Conservation (phyloP, 108 stramenopile species). For the Skeletonema grethae region DNA sequence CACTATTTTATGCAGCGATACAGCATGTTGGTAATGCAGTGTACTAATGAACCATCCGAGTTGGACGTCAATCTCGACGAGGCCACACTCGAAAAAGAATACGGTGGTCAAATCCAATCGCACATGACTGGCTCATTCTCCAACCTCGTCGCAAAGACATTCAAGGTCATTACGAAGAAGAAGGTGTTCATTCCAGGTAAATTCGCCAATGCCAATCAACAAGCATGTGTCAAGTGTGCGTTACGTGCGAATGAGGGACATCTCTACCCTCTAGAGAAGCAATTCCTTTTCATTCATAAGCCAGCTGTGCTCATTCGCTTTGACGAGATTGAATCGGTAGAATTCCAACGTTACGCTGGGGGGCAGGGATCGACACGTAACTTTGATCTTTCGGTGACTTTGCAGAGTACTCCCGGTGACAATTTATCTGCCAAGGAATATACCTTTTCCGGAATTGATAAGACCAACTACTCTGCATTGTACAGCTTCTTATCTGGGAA, state of each 20-base stretch:
- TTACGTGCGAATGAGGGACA: slow-evolving; percentile 94
- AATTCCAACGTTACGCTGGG: slow-evolving; percentile 95
- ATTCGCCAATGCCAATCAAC: slow-evolving; percentile 87
- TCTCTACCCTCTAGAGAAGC: slow-evolving; percentile 97
- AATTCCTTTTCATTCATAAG: slow-evolving; percentile 99
- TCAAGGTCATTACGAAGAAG: slow-evolving; percentile 96
- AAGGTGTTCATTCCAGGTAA: slow-evolving; percentile 97
- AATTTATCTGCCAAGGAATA: slow-evolving; percentile 72
- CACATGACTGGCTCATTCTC: slow-evolving; percentile 92
- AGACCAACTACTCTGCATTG: slow-evolving; percentile 83
- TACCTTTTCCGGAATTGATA: slow-evolving; percentile 88
- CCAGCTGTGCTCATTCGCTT: slow-evolving; percentile 96
- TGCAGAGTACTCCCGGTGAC: slow-evolving; percentile 65
- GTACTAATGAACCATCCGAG: slow-evolving; percentile 81
- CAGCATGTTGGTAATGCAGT: slow-evolving; percentile 95
- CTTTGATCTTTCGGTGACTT: slow-evolving; percentile 88
- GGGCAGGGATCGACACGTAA: slow-evolving; percentile 91
- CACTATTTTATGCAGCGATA: slow-evolving; percentile 57
- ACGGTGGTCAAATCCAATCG: slow-evolving; percentile 83
- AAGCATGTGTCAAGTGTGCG: slow-evolving; percentile 87
- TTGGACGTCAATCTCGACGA: slow-evolving; percentile 90
- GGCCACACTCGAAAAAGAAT: slow-evolving; percentile 92
- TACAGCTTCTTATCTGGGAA: slow-evolving; percentile 89
- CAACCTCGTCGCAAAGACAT: slow-evolving; percentile 96
- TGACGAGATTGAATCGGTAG: slow-evolving; percentile 95